Percentiles rank a stretch among this genome's conserved stretches.
Evolutionary conservation across 345 rosid genomes (phyloP).

Genomic region (Cardamine chenopodiifolia): DNA sequence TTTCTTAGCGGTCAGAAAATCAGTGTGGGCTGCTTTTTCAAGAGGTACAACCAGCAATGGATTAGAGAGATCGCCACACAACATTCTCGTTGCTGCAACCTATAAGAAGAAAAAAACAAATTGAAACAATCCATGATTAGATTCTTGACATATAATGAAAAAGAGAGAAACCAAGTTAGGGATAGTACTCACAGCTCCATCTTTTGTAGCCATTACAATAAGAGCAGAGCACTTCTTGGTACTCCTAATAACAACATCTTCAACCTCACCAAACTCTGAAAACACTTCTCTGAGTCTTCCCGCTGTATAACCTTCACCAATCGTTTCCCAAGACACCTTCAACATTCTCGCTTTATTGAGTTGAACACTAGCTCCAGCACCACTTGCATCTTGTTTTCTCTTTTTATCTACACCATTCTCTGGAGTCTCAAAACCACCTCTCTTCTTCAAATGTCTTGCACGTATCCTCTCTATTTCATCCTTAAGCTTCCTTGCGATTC

Average conservation of each 20-base stretch:
- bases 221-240: conserved; percentile 80
- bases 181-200: conserved; percentile 64
- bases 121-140: conserved; percentile 4
- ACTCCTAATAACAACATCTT: conserved; percentile 74
- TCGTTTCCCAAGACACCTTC: conserved; percentile 79
- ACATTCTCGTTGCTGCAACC: conserved; percentile 69
- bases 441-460: conserved; percentile 56
- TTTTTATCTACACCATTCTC: conserved; percentile 41
- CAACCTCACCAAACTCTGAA: conserved; percentile 75
- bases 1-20: conserved; percentile 44
- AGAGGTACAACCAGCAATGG: conserved; percentile 82
- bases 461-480: conserved; percentile 79
- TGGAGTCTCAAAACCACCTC: conserved; percentile 38
- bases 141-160: not conserved
- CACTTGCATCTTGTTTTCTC: conserved; percentile 38
- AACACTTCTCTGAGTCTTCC: conserved; percentile 67
- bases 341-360: conserved; percentile 67
- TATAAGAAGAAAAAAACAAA: conserved; percentile 29
- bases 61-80: conserved; percentile 68
- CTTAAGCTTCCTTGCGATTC: conserved; percentile 64
- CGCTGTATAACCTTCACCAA: conserved; percentile 64
- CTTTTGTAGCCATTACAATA: conserved; percentile 75
- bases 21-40: conserved; percentile 50
- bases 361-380: conserved; percentile 37
- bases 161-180: not conserved